Evolutionary conservation across 1,139 yeast species (phyloP), one percentile per base, ranked within the genome.

Genomic region (Scheffersomyces cryptocercus): DNA sequence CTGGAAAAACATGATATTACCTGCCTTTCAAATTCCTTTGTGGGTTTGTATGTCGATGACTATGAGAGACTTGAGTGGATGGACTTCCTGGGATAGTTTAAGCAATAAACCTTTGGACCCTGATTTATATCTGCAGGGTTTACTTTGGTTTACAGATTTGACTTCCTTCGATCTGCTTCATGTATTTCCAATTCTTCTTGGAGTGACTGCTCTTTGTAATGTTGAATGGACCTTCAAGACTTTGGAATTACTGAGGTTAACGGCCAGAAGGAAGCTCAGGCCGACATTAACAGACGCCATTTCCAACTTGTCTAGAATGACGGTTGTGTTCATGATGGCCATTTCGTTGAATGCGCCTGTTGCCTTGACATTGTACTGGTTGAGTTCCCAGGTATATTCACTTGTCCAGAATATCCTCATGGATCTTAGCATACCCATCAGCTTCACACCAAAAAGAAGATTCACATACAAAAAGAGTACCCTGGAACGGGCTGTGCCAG

Each of bases 271-370:
- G 45, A 71, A 68, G 46, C 64, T 66, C 32, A 67, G 89, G 39
- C 83, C 88, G 3, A 82, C 86, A 6, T 62, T 85, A 15, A 75
- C 85, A 26, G 89, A 76, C 58, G 80, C 80, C 14, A 63, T 73
- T 41, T 74, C 84, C 44, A 88, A 83, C 50, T 62, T 87, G 2
- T 79, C 95, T 2, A 71, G 97, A 56, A 74, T 88, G 55, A 83
- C 93, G 24, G 81, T 87, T 41, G 82, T 89, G 2, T 82, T 88
- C 52, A 73, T 91, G 67, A 88, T 89, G 86, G 91, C 91, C 5
- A 74, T 89, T 10, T 77, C 96, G 0, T 78, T 89, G 41, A 95
- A 90, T 56, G 96, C 97, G 0, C 96, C 97, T 0, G 71, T 84
- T 16, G 90, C 95, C 0, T 69, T 91, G 36, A 81, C 85, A 0